Base-by-base conservation (phyloP, 768 basidiomycete genomes). In the Glaciozyma martinii region DNA sequence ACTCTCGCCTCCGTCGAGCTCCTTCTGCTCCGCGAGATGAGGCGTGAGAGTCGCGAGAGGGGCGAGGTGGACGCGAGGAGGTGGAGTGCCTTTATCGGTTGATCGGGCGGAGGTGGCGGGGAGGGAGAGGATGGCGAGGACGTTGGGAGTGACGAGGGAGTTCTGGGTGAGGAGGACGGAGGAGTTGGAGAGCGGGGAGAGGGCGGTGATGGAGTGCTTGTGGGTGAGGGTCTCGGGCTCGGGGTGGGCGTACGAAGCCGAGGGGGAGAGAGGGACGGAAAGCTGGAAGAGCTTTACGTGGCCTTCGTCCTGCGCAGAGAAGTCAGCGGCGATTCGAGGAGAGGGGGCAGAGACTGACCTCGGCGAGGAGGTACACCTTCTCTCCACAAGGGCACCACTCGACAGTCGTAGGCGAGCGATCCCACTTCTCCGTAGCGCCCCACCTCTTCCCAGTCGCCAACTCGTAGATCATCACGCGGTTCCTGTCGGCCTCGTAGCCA, bases 401-500 rank as follows among this genome's bases (percentile, higher is more conserved):
- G 37, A 74, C 30, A 3, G 18, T 23, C 3, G n/a, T 7, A 9
- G 73, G 72, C 40, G 88, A 88, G 30, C 88, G 83, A 75, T 95
- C 90, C 93, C 92, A 98, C 46, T 80, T 73, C 71, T 89, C 85
- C 0, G 89, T 89, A 59, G 90, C 77, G 0, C 85, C 88, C 73
- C 82, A 87, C 33, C 85, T 81, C 19, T 86, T 80, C n/a, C 83
- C 77, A 66, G 81, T 83, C 50, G 76, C 75, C 21, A 94, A 77
- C 72, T 93, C 89, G 71, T 86, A 89, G 13, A 91, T 81, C 50
- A 90, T 83, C 55, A 92, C 81, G 74, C 74, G 65, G 54, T 77
- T 74, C 19, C 87, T 83, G 77, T 94, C 93, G 59, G 86, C 81
- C 76, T 97, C 93, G 71, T 92, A 87, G 3, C 93, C 92, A 71